Base-by-base conservation (phyloP, 2,329 filamentous ascomycete species). In the Epichloe elymi region DNA sequence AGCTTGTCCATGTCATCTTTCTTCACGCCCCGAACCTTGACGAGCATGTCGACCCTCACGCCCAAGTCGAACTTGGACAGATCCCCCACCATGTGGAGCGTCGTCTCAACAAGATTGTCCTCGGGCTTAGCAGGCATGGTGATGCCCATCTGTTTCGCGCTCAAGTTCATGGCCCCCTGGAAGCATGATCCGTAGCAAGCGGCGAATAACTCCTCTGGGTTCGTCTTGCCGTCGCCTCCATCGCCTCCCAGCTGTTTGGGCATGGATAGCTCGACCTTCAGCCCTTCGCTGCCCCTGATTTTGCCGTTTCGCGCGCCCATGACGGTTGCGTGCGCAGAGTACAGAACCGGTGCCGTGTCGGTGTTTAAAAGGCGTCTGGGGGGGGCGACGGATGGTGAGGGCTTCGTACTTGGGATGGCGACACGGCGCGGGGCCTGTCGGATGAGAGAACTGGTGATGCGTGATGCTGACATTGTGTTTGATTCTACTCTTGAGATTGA, bases 171-270 rank as follows among this genome's bases (percentile, higher is more conserved):
- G 6, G 70, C 70, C 33, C 33, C 65, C 56, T 73, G 71, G 57
- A 72, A 73, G 55, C 70, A 74, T 8, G 71, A 69, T 26, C 70
- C 71, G 53, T 72, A 73, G 20, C 70, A 70, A 0, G 70, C 70
- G 1, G 71, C 70, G 53, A 73, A 73, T 2, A 74, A 65, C 54
- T 74, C 71, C 59, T 74, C 71, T 1, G 68, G 69, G 54, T 70
- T 74, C 6, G 71, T 72, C 58, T 71, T 73, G 51, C 67, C 63
- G 36, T 50, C 53, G 49, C 62, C 68, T 14, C 68, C 69, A 0
- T 58, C 44, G 8, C 69, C 70, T 40, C 69, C 68, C 12, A 73
- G 64, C 1, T 63, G 64, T 56, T 70, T 71, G 51, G 69, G 64
- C 70, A 71, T 71, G 17, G 65, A 66, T 1, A 71, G 64, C 35